Evolutionary conservation across 208 protist species (phyloP).

Genomic region (Leishmania aethiopica): DNA sequence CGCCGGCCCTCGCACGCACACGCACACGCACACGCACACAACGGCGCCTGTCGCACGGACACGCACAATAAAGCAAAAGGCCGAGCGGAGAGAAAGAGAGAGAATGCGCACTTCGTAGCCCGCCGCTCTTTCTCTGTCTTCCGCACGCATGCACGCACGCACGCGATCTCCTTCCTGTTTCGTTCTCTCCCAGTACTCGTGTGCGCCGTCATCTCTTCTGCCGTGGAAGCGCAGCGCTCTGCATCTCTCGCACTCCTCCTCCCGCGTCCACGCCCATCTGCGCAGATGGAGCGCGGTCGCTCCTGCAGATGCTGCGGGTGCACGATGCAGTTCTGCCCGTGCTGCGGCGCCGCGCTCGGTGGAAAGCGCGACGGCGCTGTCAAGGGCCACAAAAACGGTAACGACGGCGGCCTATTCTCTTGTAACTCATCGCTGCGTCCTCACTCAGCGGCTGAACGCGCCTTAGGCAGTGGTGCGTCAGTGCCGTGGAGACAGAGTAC

Average conservation of each 20-base stretch:
- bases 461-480: background rate
- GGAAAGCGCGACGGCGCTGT: background rate
- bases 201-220: background rate
- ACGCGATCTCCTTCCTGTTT: background rate
- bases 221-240: background rate
- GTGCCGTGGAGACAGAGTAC: background rate
- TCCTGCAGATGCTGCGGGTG: slow-evolving; percentile 23
- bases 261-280: background rate
- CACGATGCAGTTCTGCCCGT: slow-evolving; percentile 33
- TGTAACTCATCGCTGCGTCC: background rate
- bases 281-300: background rate
- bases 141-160: background rate
- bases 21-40: background rate
- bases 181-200: background rate
- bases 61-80: slow-evolving; percentile 2
- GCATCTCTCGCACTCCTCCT: background rate
- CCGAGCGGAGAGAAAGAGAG: background rate
- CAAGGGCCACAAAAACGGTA: background rate
- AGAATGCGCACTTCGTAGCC: background rate
- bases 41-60: background rate
- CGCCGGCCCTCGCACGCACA: no score
- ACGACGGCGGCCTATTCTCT: background rate
- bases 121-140: background rate
- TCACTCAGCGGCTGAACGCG: background rate
- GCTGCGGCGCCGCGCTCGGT: slow-evolving; percentile 28